phyloP scores from a whole-genome alignment of 2,329 filamentous ascomycete genomes.

The Calonectria hongkongensis region DNA sequence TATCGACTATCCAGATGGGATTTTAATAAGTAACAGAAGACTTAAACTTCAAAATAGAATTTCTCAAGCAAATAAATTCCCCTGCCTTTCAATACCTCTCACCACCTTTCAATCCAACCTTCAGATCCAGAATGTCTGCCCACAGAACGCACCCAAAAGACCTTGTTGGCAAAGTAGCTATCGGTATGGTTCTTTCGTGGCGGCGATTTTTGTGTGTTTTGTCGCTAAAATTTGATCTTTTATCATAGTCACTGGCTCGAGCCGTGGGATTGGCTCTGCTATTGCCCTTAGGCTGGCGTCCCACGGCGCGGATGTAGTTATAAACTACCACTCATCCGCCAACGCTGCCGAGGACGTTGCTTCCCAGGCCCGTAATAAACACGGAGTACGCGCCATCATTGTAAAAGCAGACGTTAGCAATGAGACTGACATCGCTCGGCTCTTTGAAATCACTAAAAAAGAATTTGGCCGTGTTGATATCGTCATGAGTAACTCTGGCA shows the following conservation, averaged over 20 bases:
- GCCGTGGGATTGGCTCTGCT: conserved; percentile 75
- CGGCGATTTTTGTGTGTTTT: no score
- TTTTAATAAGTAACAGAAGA: no score
- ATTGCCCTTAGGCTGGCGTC: conserved; percentile 75
- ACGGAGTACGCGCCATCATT: conserved; percentile 77
- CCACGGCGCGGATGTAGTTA: conserved; percentile 74
- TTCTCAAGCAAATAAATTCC: no score
- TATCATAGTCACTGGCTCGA: conserved; percentile 59
- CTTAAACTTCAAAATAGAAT: no score
- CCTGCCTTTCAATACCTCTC: no score
- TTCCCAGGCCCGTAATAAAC: conserved; percentile 69
- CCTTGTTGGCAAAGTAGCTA: no score
- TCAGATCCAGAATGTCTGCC: no score
- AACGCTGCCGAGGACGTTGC: conserved; percentile 74
- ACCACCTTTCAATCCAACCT: no score
- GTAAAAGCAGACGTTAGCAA: conserved; percentile 82
- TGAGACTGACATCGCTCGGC: conserved; percentile 75
- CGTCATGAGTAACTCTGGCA: conserved; percentile 82
- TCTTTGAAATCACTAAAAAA: conserved; percentile 78
- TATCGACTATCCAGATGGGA: no score
- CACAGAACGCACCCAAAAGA: no score
- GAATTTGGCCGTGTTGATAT: conserved; percentile 82
- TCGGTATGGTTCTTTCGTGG: no score
- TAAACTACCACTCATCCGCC: conserved; percentile 76
- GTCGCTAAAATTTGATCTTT: no score